Percentiles rank a stretch among this genome's conserved stretches.
phyloP scores from a whole-genome alignment of 257 asterid species.

The Fraxinus quadrangulata region DNA sequence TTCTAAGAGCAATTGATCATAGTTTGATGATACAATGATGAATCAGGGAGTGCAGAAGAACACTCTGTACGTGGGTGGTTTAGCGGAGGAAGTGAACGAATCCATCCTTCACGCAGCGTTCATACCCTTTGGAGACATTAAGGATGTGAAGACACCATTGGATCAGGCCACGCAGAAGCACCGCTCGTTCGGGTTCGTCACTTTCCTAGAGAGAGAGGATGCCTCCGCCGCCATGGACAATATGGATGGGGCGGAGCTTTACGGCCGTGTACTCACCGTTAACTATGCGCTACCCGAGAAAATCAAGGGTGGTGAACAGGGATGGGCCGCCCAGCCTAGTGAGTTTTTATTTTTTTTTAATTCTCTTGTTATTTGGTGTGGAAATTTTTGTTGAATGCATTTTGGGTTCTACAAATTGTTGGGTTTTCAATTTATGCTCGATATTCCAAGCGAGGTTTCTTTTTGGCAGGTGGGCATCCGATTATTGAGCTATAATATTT shows the following conservation, averaged over 20 bases:
- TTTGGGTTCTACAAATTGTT: too few species aligned
- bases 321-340: slow-evolving; percentile 99
- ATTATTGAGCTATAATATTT: too few species aligned
- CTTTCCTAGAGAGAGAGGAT: slow-evolving; percentile 88
- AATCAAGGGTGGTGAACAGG: slow-evolving; percentile 94
- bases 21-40: slow-evolving; percentile 35
- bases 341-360: slow-evolving; percentile 29
- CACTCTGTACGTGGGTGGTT: slow-evolving; percentile 90
- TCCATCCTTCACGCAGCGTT: slow-evolving; percentile 80
- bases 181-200: slow-evolving; percentile 94
- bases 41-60: slow-evolving; percentile 91
- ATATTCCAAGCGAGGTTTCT: too few species aligned
- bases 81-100: slow-evolving; percentile 95
- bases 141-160: slow-evolving; percentile 93
- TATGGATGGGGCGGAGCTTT: slow-evolving; percentile 98
- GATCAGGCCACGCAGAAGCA: slow-evolving; percentile 97
- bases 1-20: too few species aligned
- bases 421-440: too few species aligned
- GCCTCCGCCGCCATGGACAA: slow-evolving; percentile 97
- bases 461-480: too few species aligned
- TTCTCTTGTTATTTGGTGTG: too few species aligned
- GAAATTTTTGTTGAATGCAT: too few species aligned
- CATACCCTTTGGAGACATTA: slow-evolving; percentile 91
- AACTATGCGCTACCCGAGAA: slow-evolving; percentile 90
- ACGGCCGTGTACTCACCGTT: slow-evolving; percentile 91